A percentile compares a stretch with the other conserved stretches of the same genome.
phyloP scores from a whole-genome alignment of 116 monocot genomes.

The Dioscorea cayenensis region DNA sequence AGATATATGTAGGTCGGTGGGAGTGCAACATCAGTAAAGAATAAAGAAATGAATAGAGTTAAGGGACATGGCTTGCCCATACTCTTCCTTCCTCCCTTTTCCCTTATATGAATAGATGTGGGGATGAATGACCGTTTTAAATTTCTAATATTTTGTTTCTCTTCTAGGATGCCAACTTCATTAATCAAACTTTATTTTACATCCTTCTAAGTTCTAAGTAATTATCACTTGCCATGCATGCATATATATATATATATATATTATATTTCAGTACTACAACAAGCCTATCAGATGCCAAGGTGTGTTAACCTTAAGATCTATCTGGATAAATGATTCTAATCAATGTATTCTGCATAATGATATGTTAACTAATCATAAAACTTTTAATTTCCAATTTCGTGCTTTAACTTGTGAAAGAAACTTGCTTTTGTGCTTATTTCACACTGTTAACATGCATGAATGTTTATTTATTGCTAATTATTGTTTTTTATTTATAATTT shows the following conservation, averaged over 20 bases:
- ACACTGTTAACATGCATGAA: too few relatives aligned
- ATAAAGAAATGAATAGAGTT: not conserved
- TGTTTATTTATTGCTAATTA: too few relatives aligned
- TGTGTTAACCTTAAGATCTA: slow-evolving; percentile 6
- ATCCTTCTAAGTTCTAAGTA: not conserved
- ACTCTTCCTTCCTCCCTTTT: not conserved
- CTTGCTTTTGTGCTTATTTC: too few relatives aligned
- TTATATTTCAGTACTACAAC: too few relatives aligned
- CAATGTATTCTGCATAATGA: too few relatives aligned
- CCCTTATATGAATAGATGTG: not conserved
- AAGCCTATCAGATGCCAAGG: slow-evolving; percentile 76
- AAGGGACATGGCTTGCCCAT: not conserved
- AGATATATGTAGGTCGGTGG: not conserved
- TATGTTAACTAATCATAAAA: too few relatives aligned
- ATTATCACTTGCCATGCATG: not conserved
- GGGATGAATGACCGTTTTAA: not conserved
- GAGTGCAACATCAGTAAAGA: not conserved
- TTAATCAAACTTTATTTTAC: not conserved
- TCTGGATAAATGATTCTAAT: not conserved
- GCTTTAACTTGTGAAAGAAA: too few relatives aligned
- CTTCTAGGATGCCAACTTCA: not conserved
- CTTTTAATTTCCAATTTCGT: too few relatives aligned
- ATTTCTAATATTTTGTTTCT: not conserved
- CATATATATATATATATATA: not conserved
- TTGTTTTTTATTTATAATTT: too few relatives aligned